A percentile compares a stretch with the other conserved stretches of the same genome.
phyloP scores from a whole-genome alignment of 2,329 filamentous ascomycete genomes.

The Elsinoe necatrix region DNA sequence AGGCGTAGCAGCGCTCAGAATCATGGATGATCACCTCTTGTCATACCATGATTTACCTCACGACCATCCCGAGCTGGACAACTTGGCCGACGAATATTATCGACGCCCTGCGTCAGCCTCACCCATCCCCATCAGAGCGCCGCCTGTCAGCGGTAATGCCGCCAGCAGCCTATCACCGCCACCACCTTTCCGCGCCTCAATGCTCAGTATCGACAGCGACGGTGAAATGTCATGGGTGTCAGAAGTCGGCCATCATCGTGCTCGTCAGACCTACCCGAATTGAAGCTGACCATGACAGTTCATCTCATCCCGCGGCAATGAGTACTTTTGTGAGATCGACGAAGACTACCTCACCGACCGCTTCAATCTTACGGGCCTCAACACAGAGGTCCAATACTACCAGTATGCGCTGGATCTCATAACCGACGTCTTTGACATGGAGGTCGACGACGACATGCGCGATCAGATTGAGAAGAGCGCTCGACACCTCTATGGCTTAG shows the following conservation, averaged over 20 bases:
- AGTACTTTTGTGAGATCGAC: constrained; percentile 99
- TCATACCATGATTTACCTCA: constrained; percentile 9
- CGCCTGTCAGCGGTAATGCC: constrained; percentile 6
- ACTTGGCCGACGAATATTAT: constrained; percentile 7
- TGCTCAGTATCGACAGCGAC: constrained; percentile 9
- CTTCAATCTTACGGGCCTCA: constrained; percentile 94
- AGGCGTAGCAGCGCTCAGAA: neutral
- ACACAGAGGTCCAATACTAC: constrained; percentile 97
- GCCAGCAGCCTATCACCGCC: constrained; percentile 10
- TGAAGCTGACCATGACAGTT: constrained; percentile 52
- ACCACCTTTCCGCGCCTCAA: constrained; percentile 2
- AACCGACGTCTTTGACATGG: constrained; percentile 96
- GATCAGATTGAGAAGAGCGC: constrained; percentile 98
- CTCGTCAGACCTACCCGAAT: neutral
- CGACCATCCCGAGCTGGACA: constrained; percentile 12
- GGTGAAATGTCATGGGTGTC: constrained; percentile 12
- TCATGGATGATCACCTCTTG: constrained; percentile 2
- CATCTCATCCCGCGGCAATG: constrained; percentile 93
- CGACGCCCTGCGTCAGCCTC: constrained; percentile 1
- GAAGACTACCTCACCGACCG: constrained; percentile 97
- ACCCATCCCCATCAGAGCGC: constrained; percentile 1
- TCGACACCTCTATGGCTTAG: constrained; percentile 86
- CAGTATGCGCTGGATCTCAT: constrained; percentile 97
- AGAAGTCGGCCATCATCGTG: constrained; percentile 13
- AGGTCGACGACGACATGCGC: constrained; percentile 96